Base-by-base conservation (phyloP, 1,284 basidiomycete genomes). In the Caloboletus inedulis region DNA sequence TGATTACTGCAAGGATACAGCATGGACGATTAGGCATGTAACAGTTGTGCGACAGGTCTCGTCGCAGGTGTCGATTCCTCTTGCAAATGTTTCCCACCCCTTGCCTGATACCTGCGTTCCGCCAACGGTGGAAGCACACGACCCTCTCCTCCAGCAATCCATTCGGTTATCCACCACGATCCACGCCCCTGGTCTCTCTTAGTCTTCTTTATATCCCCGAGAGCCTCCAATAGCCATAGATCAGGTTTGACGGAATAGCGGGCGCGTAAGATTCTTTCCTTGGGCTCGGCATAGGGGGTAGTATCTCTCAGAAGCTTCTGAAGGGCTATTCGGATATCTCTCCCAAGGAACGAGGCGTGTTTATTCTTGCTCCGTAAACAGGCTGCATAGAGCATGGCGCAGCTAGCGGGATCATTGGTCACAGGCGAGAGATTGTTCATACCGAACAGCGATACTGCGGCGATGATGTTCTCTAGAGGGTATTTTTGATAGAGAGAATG, bases 321-420 rank as follows among this genome's bases (percentile, higher is more conserved):
- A 16, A 84, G 70, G 10, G 72, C 66, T 0, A 73, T 69, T 14
- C 79, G 60, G 27, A 84, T 70, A 14, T 68, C 72, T n/a, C 72
- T 65, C 0, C 76, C 78, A 31, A 81, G 68, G 14, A 69, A 55
- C 25, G 72, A 59, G 1, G 77, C 73, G 23, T 74, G 69, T 40
- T 64, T 55, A 7, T 62, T 61, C 18, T 58, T 51, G 53, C 74
- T 66, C 45, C 70, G 75, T 52, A 79, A 71, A 61, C 79, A 83
- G 12, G 83, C 81, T 3, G 74, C 71, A 35, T 78, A 69, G 55
- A 87, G 68, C 68, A 87, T 74, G 4, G 84, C 72, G 47, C 77
- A 82, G 12, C 77, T 78, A 5, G 77, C 66, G n/a, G 81, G 74
- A 66, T 88, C 85, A 19, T 74, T 59, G 3, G 77, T 71, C 37